Percentiles rank a stretch among this genome's conserved stretches.
Evolutionary conservation across 495 filamentous ascomycete genomes (phyloP).

Genomic region (Neurospora sp.): DNA sequence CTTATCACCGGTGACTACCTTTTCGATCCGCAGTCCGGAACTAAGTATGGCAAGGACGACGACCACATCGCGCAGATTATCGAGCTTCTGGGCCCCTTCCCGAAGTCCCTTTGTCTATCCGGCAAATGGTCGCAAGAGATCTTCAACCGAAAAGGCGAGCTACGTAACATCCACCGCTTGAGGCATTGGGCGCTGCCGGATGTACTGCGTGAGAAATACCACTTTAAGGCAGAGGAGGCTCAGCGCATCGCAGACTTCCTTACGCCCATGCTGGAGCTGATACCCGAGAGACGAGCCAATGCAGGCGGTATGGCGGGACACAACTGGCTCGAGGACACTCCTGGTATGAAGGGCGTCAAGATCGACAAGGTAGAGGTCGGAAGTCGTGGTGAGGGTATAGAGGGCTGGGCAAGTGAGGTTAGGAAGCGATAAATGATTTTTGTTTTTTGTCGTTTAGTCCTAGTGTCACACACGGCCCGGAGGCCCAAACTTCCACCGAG

Average conservation of each 20-base stretch:
- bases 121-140: constrained; percentile 99
- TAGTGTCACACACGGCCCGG: not conserved
- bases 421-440: constrained; percentile 56
- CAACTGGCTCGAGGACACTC: constrained; percentile 67
- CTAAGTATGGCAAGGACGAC: constrained; percentile 99
- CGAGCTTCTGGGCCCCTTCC: constrained; percentile 89
- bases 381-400: constrained; percentile 84
- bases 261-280: constrained; percentile 81
- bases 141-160: constrained; percentile 94
- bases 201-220: constrained; percentile 93
- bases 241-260: constrained; percentile 78
- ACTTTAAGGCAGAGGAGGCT: constrained; percentile 70
- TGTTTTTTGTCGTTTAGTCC: not conserved
- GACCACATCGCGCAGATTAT: constrained; percentile 99
- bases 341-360: constrained; percentile 74
- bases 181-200: constrained; percentile 95
- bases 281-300: constrained; percentile 81
- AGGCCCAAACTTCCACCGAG: not conserved
- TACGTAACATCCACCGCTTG: constrained; percentile 93
- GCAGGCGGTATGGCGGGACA: constrained; percentile 90
- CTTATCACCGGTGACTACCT: constrained; percentile 98
- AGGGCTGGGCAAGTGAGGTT: constrained; percentile 86
- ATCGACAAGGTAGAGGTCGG: constrained; percentile 63
- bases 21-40: constrained; percentile 97
- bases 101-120: constrained; percentile 76